These are phyloP conservation scores for Ramalina peruviana DNA, from an alignment of 495 filamentous ascomycete genomes.

Conservation along the genomic window DNA sequence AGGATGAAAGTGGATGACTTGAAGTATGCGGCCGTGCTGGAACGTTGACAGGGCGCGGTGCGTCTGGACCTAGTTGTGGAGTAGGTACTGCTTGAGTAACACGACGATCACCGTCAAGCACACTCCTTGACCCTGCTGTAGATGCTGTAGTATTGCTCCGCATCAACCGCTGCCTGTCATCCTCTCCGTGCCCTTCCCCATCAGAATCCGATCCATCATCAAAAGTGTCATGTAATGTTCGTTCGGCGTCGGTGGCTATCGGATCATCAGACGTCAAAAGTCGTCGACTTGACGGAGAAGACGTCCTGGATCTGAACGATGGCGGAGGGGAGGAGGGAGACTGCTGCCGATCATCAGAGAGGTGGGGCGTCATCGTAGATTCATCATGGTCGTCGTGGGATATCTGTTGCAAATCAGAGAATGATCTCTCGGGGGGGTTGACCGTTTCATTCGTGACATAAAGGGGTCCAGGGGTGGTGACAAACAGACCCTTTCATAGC, in stretches of 20 bases:
- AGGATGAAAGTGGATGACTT: conserved; percentile 5
- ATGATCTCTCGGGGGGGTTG: conserved; percentile 7
- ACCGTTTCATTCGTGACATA: background rate
- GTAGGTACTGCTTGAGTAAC: conserved; percentile 35
- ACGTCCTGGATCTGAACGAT: conserved; percentile 77
- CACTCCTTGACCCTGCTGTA: conserved; percentile 25
- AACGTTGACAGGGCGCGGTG: conserved; percentile 19
- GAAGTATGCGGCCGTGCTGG: conserved; percentile 1
- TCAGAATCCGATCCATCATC: conserved; percentile 57
- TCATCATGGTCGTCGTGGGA: conserved; percentile 35
- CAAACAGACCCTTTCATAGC: conserved; percentile 68
- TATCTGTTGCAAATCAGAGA: conserved; percentile 25
- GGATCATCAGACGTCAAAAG: conserved; percentile 38
- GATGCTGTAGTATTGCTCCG: conserved; percentile 26
- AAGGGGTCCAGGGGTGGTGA: conserved; percentile 5
- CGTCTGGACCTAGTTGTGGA: conserved; percentile 33
- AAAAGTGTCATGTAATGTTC: conserved; percentile 81
- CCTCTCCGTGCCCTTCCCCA: conserved; percentile 54
- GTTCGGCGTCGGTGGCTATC: conserved; percentile 44
- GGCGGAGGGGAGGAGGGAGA: conserved; percentile 81
- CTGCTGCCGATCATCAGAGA: conserved; percentile 24
- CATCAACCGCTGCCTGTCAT: conserved; percentile 78
- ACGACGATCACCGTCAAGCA: conserved; percentile 17
- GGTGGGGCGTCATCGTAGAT: conserved; percentile 16
- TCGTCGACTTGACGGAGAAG: conserved; percentile 50